phyloP scores from a whole-genome alignment of 2,329 filamentous ascomycete genomes.

The Fusarium armeniacum region DNA sequence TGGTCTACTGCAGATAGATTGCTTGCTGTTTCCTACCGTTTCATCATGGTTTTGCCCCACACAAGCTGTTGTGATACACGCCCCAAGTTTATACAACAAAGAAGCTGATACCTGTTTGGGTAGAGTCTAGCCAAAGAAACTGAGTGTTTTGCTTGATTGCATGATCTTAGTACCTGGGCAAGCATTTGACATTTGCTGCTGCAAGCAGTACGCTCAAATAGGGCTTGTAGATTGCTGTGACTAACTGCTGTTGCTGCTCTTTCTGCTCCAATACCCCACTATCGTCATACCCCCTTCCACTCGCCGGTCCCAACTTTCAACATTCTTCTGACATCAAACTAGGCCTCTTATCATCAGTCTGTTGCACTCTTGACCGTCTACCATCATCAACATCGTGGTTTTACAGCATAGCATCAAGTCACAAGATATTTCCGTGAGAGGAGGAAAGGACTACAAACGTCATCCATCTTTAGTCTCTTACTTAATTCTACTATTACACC shows the following conservation, averaged over 20 bases:
- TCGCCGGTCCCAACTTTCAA: constrained; percentile 24
- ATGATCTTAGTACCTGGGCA: too few species aligned
- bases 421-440: neutral
- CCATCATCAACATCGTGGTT: neutral
- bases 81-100: neutral
- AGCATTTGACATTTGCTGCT: neutral
- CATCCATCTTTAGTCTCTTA: neutral
- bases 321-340: constrained; percentile 16
- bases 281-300: constrained; percentile 40
- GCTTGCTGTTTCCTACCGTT: neutral
- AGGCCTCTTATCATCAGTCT: neutral
- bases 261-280: constrained; percentile 32
- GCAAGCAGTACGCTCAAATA: neutral
- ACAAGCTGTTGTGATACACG: constrained; percentile 24
- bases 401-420: too few species aligned
- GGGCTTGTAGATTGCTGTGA: neutral
- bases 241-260: constrained; percentile 1
- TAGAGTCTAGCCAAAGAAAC: neutral
- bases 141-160: neutral
- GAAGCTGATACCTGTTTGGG: neutral
- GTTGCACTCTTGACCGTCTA: neutral
- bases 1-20: neutral
- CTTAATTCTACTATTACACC: constrained; percentile 3
- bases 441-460: neutral
- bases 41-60: constrained; percentile 10